Percentiles rank a stretch among this genome's conserved stretches.
phyloP scores from a whole-genome alignment of 176 grass and related monocot genomes.

The Eleusine coracana region DNA sequence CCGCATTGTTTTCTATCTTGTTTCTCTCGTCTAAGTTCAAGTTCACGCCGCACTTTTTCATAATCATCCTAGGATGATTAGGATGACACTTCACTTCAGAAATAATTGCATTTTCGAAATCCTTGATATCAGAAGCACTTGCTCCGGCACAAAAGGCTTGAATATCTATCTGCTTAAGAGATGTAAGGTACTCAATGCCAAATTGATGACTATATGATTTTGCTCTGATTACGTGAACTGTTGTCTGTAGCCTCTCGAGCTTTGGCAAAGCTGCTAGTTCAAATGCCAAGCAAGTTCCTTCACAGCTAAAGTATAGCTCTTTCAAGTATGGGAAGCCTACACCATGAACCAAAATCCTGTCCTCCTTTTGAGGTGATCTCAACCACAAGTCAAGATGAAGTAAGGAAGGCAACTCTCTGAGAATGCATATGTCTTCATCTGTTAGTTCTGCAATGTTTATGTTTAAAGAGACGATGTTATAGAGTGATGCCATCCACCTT shows the following conservation, averaged over 20 bases:
- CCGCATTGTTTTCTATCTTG: slow-evolving; percentile 26
- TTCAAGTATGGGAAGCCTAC: slow-evolving; percentile 35
- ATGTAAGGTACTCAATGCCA: slow-evolving; percentile 38
- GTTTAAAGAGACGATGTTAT: slow-evolving; percentile 43
- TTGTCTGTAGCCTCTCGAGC: slow-evolving; percentile 26
- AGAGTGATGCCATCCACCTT: slow-evolving; percentile 38
- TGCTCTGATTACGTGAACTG: slow-evolving; percentile 29
- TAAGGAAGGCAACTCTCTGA: slow-evolving; percentile 33
- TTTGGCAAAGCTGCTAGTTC: slow-evolving; percentile 27
- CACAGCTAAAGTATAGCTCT: slow-evolving; percentile 31
- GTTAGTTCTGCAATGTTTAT: slow-evolving; percentile 39
- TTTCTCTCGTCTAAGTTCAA: slow-evolving; percentile 20
- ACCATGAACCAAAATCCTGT: slow-evolving; percentile 18
- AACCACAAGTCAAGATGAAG: slow-evolving; percentile 31
- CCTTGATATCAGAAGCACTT: slow-evolving; percentile 9
- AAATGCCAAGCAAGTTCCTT: slow-evolving; percentile 28
- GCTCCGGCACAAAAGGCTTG: slow-evolving; percentile 20
- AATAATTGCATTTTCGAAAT: slow-evolving; percentile 31
- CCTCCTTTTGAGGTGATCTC: slow-evolving; percentile 29
- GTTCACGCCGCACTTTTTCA: slow-evolving; percentile 23
- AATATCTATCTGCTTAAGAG: slow-evolving; percentile 34
- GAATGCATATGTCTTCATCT: slow-evolving; percentile 38
- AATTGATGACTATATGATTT: slow-evolving; percentile 17
- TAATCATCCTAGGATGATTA: slow-evolving; percentile 34
- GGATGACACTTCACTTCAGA: slow-evolving; percentile 19